Base-by-base conservation (phyloP, 2,329 filamentous ascomycete species). In the Ophioceras dolichostomum region DNA sequence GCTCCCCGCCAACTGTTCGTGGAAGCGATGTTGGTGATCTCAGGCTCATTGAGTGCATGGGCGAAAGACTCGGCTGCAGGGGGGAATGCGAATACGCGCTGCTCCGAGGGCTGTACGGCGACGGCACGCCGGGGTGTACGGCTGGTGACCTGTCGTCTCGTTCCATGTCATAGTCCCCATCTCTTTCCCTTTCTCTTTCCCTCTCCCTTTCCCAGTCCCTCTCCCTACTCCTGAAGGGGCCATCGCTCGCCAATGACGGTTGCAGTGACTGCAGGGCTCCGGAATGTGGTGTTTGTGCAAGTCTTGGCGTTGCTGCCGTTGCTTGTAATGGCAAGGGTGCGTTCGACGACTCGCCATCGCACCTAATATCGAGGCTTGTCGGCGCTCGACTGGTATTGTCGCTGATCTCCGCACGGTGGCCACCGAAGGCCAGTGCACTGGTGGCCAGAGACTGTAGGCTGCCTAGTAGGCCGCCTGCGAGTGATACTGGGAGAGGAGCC, bases 371-470 rank as follows among this genome's bases (percentile, higher is more conserved):
- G 27, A 27, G 13, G 19, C 43, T 46, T 10, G 43, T 44, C 9
- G 44, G 49, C 18, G 41, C 45, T 10, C 45, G 37, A 6, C 21
- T 17, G 6, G 28, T 13, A 5, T 16, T 18, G 10, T 38, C 29
- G 31, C 31, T 19, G 26, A 18, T 32, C 22, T 32, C 38, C 20
- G 16, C 27, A 4, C 32, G 17, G 17, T 18, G 26, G 17, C 40
- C 22, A 43, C 37, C 4, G 43, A 42, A 37, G 17, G 20, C 41
- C 26, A 51, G 41, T 10, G 46, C 40, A 4, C 45, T 51, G 13
- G 51, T 52, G 4, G 56, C 56, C 27, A 58, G 42, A 16, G 48
- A 48, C 34, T 54, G 51, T 22, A 57, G 41, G 36, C 53, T n/a
- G n/a, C n/a, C n/a, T n/a, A n/a, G n/a, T n/a, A n/a, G n/a, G n/a